These are phyloP conservation scores for Cercospora citrullina DNA, from an alignment of 2,329 filamentous ascomycete genomes.

Conservation along the genomic window DNA sequence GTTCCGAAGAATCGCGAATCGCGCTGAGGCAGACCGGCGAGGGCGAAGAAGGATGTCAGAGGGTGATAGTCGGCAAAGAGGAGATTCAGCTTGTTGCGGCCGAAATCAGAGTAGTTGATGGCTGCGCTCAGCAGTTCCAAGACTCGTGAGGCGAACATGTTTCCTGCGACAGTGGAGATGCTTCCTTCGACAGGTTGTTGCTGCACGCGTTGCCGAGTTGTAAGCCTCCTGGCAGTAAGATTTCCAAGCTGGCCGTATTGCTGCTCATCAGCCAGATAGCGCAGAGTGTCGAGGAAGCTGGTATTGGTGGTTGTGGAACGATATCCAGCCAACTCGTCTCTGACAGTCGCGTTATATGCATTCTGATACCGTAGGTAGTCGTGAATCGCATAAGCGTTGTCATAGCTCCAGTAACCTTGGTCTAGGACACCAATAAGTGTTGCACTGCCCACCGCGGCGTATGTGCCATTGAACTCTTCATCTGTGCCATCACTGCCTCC, in stretches of 20 bases:
- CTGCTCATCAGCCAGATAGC: conserved; percentile 52
- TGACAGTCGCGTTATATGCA: conserved; percentile 52
- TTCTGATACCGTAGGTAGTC: conserved; percentile 59
- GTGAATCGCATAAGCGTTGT: conserved; percentile 55
- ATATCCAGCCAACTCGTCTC: conserved; percentile 36
- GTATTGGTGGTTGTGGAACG: conserved; percentile 29
- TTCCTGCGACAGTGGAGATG: conserved; percentile 43
- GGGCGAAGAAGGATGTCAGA: conserved; percentile 53
- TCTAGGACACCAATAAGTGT: conserved; percentile 48
- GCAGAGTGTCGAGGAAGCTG: conserved; percentile 35
- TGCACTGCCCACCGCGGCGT: conserved; percentile 46
- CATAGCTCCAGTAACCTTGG: conserved; percentile 47
- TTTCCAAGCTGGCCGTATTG: conserved; percentile 49
- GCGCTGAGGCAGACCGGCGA: conserved; percentile 43
- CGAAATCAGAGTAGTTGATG: conserved; percentile 31
- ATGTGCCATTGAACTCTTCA: conserved; percentile 49
- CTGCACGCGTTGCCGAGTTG: conserved; percentile 10
- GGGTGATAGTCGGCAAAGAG: conserved; percentile 54
- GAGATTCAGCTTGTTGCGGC: conserved; percentile 39
- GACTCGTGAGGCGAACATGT: conserved; percentile 39
- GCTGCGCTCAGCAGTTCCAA: conserved; percentile 38
- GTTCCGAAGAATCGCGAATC: conserved; percentile 52
- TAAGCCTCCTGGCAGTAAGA: conserved; percentile 37
- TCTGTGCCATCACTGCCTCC: conserved; percentile 25
- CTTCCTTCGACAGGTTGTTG: conserved; percentile 30